Conservation (phyloP, 495 filamentous ascomycete genomes). For the Daldinia bambusicola region DNA sequence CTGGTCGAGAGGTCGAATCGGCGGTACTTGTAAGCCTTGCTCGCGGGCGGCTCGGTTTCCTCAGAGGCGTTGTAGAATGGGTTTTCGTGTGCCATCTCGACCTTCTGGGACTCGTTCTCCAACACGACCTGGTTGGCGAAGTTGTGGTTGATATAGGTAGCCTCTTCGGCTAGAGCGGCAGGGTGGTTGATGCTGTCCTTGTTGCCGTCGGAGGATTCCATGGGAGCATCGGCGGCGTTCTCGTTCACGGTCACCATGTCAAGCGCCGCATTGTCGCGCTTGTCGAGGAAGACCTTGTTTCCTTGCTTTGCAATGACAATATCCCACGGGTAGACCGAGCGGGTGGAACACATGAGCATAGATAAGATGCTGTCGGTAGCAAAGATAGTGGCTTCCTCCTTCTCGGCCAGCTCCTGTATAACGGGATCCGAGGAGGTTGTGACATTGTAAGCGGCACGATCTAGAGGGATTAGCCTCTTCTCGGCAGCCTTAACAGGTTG, state of each 20-base stretch:
- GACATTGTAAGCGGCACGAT: conserved; percentile 96
- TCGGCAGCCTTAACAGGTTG: conserved; percentile 86
- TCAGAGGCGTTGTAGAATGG: conserved; percentile 96
- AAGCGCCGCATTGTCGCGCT: conserved; percentile 90
- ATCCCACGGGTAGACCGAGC: conserved; percentile 97
- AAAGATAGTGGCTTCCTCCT: conserved; percentile 96
- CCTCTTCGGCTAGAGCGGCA: conserved; percentile 88
- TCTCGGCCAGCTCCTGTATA: conserved; percentile 95
- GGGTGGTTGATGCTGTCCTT: conserved; percentile 96
- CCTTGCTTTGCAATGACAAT: conserved; percentile 89
- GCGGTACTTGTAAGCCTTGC: conserved; percentile 98
- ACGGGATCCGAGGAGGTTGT: conserved; percentile 95
- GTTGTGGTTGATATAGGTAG: conserved; percentile 99
- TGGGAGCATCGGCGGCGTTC: conserved; percentile 94
- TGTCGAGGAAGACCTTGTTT: conserved; percentile 98
- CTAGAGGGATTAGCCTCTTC: conserved; percentile 84
- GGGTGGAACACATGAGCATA: conserved; percentile 98
- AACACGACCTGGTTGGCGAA: conserved; percentile 93
- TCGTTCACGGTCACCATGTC: conserved; percentile 99
- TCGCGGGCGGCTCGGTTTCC: conserved; percentile 91
- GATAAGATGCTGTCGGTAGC: conserved; percentile 96
- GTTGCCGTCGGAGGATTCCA: conserved; percentile 90
- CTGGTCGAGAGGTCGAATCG: conserved; percentile 94
- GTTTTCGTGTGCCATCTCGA: conserved; percentile 86
- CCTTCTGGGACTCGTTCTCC: conserved; percentile 79